Conservation (phyloP, 2,329 filamentous ascomycete species). For the Aspergillus persii region DNA sequence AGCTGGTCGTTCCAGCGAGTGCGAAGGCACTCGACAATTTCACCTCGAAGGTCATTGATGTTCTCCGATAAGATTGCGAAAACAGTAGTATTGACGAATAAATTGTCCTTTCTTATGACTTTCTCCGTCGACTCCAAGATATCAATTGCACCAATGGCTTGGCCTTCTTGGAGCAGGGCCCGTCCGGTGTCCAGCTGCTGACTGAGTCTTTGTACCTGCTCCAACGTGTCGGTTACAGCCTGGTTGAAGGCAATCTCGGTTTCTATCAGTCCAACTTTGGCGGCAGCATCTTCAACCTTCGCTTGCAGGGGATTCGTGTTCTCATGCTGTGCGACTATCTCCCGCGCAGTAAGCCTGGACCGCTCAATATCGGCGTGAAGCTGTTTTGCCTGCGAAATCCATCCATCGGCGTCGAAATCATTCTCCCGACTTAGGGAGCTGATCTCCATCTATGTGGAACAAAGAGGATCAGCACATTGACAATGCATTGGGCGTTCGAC, state of each 20-base stretch:
- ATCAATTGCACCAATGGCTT: conserved; percentile 49
- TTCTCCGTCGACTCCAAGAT: conserved; percentile 45
- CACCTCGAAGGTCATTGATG: conserved; percentile 63
- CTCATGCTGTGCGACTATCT: conserved; percentile 77
- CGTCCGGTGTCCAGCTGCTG: conserved; percentile 48
- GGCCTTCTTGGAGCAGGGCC: conserved; percentile 43
- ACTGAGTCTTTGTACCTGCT: conserved; percentile 52
- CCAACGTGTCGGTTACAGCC: conserved; percentile 50
- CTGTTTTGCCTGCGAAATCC: conserved; percentile 80
- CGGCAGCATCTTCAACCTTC: conserved; percentile 60
- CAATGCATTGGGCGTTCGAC: not conserved
- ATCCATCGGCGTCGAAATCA: conserved; percentile 76
- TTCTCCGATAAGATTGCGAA: conserved; percentile 61
- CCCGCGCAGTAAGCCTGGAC: conserved; percentile 73
- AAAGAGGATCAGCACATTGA: conserved; percentile 10
- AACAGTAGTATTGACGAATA: conserved; percentile 37
- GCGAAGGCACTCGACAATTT: conserved; percentile 65
- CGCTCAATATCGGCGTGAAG: conserved; percentile 82
- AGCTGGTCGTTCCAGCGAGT: conserved; percentile 71
- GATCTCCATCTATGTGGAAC: conserved; percentile 62
- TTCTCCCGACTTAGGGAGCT: conserved; percentile 72
- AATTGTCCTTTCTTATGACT: conserved; percentile 26
- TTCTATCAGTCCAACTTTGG: conserved; percentile 56
- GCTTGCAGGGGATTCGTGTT: conserved; percentile 62
- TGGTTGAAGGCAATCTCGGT: conserved; percentile 61